Evolutionary conservation across 2,329 filamentous ascomycete genomes (phyloP).

Genomic region (Microdochium trichocladiopsis): DNA sequence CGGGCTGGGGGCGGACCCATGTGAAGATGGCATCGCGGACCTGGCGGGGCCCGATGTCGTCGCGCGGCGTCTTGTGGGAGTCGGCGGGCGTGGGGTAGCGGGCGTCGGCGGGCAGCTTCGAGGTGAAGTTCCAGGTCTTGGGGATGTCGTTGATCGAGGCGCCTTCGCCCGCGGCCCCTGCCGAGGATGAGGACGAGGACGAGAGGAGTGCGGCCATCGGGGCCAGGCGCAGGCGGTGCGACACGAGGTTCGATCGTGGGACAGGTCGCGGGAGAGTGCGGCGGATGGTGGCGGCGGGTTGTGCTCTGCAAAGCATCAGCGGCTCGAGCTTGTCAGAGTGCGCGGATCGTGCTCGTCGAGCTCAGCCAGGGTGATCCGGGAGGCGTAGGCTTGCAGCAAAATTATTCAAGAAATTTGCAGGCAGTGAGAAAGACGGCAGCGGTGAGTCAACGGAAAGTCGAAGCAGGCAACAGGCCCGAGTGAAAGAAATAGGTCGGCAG

Average conservation of each 20-base stretch:
- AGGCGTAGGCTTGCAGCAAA: too few relatives aligned
- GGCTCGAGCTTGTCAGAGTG: too few relatives aligned
- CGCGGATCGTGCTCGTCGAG: too few relatives aligned
- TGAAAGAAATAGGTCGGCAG: not conserved
- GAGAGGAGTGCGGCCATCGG: conserved; percentile 24
- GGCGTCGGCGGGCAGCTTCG: conserved; percentile 66
- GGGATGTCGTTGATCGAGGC: conserved; percentile 45
- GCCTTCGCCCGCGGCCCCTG: conserved; percentile 5
- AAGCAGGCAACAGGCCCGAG: not conserved
- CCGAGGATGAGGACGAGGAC: conserved; percentile 25
- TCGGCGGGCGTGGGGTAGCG: conserved; percentile 71
- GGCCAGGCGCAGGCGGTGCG: conserved; percentile 10
- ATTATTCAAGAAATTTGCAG: too few relatives aligned
- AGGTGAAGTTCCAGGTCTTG: conserved; percentile 61
- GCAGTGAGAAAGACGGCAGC: too few relatives aligned
- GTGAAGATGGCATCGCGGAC: conserved; percentile 85
- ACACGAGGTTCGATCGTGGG: not conserved
- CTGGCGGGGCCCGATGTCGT: conserved; percentile 69
- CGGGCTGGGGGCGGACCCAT: conserved; percentile 75
- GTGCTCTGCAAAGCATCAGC: not conserved
- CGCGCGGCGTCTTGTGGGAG: conserved; percentile 75
- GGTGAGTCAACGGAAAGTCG: not conserved
- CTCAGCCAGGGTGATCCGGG: too few relatives aligned
- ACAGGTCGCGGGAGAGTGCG: not conserved
- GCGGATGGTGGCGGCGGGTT: not conserved